Conservation (phyloP, 192 early-diverging fungal genomes). For the Podochytrium sp. region DNA sequence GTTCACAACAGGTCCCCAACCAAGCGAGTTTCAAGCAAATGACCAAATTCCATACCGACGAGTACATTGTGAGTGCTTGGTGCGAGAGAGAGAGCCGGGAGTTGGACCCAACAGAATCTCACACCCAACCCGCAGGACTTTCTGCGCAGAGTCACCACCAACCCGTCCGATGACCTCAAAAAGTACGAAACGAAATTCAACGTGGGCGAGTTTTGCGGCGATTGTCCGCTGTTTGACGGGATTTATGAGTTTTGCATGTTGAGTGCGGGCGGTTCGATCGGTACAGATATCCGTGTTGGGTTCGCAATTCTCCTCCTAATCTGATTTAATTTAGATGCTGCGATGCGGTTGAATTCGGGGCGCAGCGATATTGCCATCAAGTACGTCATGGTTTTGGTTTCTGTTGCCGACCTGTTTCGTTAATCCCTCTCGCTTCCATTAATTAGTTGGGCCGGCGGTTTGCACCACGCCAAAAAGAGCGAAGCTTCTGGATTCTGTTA, state of each 20-base stretch:
- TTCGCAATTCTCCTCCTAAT: conserved; percentile 1
- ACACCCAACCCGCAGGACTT: conserved; percentile 68
- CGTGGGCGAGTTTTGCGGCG: conserved; percentile 77
- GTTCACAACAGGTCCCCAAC: conserved; percentile 66
- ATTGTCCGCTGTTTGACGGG: conserved; percentile 97
- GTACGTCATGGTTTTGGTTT: conserved; percentile 12
- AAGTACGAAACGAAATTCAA: conserved; percentile 68
- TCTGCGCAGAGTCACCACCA: conserved; percentile 65
- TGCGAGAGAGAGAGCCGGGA: too few relatives aligned
- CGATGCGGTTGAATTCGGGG: conserved; percentile 78
- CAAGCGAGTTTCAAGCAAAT: conserved; percentile 92
- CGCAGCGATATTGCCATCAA: conserved; percentile 93
- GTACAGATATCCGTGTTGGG: conserved; percentile 61
- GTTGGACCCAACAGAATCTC: too few relatives aligned
- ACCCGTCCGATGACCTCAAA: conserved; percentile 48
- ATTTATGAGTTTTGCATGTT: conserved; percentile 95
- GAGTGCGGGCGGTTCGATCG: conserved; percentile 91
- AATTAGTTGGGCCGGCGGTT: conserved; percentile 88
- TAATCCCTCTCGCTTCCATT: background rate
- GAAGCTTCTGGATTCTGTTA: conserved; percentile 98
- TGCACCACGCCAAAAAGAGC: conserved; percentile 88
- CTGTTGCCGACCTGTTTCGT: background rate
- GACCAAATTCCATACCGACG: conserved; percentile 89
- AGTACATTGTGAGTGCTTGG: conserved; percentile 70
- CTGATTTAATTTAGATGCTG: conserved; percentile 65